Percentiles rank a stretch among this genome's conserved stretches.
Evolutionary conservation across 2,329 filamentous ascomycete genomes (phyloP).

Genomic region (Verticillium klebahnii): DNA sequence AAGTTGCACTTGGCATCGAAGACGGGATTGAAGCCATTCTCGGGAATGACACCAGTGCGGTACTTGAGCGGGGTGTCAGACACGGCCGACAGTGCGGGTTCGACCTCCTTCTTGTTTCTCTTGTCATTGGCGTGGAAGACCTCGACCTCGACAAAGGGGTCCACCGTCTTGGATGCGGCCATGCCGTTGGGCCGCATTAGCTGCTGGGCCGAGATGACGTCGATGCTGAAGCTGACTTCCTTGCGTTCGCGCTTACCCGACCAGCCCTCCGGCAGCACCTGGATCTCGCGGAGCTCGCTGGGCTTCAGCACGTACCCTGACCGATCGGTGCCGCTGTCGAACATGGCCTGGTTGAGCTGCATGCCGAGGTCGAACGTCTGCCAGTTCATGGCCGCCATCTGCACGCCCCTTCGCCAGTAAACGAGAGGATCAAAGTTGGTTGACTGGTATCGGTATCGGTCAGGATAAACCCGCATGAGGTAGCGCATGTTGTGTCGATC

Average conservation of each 20-base stretch:
- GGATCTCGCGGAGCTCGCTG: slow-evolving; percentile 71
- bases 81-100: slow-evolving; percentile 45
- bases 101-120: slow-evolving; percentile 75
- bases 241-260: slow-evolving; percentile 70
- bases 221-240: slow-evolving; percentile 77
- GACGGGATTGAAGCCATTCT: slow-evolving; percentile 90
- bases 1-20: slow-evolving; percentile 80
- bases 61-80: slow-evolving; percentile 64
- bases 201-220: slow-evolving; percentile 91
- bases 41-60: slow-evolving; percentile 73
- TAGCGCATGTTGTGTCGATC: slow-evolving; percentile 88
- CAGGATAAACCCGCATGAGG: slow-evolving; percentile 92
- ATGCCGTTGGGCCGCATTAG: slow-evolving; percentile 77
- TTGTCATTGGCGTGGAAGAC: slow-evolving; percentile 94
- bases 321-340: slow-evolving; percentile 78
- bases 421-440: slow-evolving; percentile 92
- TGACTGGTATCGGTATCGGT: slow-evolving; percentile 74
- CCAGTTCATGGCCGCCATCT: slow-evolving; percentile 98
- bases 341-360: slow-evolving; percentile 98
- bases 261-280: slow-evolving; percentile 49
- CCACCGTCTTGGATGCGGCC: slow-evolving; percentile 68
- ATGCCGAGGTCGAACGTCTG: slow-evolving; percentile 95
- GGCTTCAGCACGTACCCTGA: slow-evolving; percentile 95
- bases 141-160: slow-evolving; percentile 93
- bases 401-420: slow-evolving; percentile 92